Conservation (phyloP, 768 basidiomycete species). For the Stropharia rugosoannulata region DNA sequence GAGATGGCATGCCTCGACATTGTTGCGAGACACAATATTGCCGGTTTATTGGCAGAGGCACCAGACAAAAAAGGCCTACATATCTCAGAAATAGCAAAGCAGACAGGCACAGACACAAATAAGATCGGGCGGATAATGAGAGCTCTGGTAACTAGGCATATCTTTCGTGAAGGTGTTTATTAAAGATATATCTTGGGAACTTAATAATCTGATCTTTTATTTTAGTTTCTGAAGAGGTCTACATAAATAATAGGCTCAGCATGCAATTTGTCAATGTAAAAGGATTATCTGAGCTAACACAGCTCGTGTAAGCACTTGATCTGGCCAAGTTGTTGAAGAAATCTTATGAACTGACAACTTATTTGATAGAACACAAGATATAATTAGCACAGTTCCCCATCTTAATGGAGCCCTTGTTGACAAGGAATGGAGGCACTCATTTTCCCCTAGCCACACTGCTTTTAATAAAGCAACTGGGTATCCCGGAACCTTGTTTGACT, state of each 20-base stretch:
- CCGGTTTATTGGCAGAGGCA: constrained; percentile 25
- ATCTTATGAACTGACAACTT: background rate
- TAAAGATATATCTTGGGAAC: background rate
- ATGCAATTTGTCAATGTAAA: constrained; percentile 10
- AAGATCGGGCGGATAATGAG: constrained; percentile 34
- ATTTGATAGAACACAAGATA: background rate
- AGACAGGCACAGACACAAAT: constrained; percentile 20
- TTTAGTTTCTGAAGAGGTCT: constrained; percentile 33
- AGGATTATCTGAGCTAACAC: background rate
- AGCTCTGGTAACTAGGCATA: constrained; percentile 27
- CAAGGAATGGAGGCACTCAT: constrained; percentile 27
- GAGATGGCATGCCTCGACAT: constrained; percentile 24
- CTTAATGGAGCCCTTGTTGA: constrained; percentile 30
- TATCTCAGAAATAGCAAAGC: constrained; percentile 20
- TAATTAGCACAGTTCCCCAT: background rate
- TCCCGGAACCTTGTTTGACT: constrained; percentile 21
- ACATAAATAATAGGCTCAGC: constrained; percentile 41
- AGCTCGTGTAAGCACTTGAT: background rate
- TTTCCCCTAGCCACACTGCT: constrained; percentile 19
- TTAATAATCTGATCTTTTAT: background rate
- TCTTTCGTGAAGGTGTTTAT: constrained; percentile 34
- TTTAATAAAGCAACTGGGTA: constrained; percentile 23
- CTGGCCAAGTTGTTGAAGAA: background rate
- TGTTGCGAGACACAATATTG: constrained; percentile 17
- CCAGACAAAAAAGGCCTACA: constrained; percentile 25